phyloP scores from a whole-genome alignment of 495 filamentous ascomycete genomes.

The Aspergillus ellipticus region DNA sequence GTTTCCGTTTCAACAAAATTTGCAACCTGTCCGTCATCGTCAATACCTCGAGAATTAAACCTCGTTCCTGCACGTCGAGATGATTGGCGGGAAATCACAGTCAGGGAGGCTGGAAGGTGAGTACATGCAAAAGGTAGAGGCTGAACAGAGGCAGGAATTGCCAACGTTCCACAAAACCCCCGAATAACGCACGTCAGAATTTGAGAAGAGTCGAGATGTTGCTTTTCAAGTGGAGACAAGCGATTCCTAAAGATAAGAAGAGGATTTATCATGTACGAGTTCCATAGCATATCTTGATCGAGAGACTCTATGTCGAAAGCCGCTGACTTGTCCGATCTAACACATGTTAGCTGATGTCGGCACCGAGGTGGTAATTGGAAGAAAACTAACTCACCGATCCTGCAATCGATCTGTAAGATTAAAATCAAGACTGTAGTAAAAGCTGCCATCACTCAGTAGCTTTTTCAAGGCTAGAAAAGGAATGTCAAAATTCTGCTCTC shows the following conservation, averaged over 20 bases:
- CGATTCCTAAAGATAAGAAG: conserved; percentile 83
- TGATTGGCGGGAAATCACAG: conserved; percentile 86
- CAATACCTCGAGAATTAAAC: conserved; percentile 94
- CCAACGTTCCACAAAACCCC: conserved; percentile 81
- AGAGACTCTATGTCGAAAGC: conserved; percentile 78
- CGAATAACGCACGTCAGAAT: conserved; percentile 92
- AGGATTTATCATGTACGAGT: conserved; percentile 94
- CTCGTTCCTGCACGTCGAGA: conserved; percentile 89
- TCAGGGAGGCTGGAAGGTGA: conserved; percentile 78
- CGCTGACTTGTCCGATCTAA: conserved; percentile 43
- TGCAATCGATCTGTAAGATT: conserved; percentile 92
- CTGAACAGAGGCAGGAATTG: conserved; percentile 65
- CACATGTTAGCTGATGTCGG: conserved; percentile 44
- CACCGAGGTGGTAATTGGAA: neutral
- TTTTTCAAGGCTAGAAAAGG: conserved; percentile 88
- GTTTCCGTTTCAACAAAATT: conserved; percentile 80
- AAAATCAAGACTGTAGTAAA: conserved; percentile 97
- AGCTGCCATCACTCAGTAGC: conserved; percentile 88
- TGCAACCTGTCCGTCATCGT: conserved; percentile 95
- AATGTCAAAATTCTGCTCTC: conserved; percentile 70
- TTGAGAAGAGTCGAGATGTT: conserved; percentile 73
- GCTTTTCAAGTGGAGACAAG: conserved; percentile 66
- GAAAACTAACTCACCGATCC: conserved; percentile 63
- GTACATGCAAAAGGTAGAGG: conserved; percentile 44
- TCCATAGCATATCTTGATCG: conserved; percentile 92